Evolutionary conservation across 148 eudicot species (phyloP), one percentile per base, ranked within the genome.

Genomic region (Vaccinium macrocarpon): DNA sequence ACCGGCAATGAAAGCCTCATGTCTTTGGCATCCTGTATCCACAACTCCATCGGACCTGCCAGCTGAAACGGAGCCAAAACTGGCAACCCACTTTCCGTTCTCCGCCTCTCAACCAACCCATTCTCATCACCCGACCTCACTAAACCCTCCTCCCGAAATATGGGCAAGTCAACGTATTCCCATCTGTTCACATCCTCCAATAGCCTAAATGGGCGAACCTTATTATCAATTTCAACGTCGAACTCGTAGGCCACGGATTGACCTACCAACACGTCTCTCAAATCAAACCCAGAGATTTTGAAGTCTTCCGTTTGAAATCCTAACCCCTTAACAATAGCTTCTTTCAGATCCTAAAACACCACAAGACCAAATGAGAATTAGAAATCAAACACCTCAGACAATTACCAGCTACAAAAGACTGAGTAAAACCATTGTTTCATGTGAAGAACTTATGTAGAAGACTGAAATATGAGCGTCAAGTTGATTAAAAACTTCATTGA

Each of bases 21-120:
- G 70, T 94, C 90, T 86, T 94, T 92, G n/a, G 89, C 97, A 84
- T 94, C 97, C 89, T 91, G 96, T 85, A 90, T 92, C 98, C 98
- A 94, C 11, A 96, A 90, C 85, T 96, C 99, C 97, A 96, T 96
- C 12, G 99, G 99, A 80, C 97, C 98, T 0, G 97, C 97, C 80
- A 96, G 91, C 89, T 96, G 97, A 84, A 96, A 96, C 1, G 99
- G 99, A 25, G 97, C 93, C 86, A 97, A 87, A 85, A 93, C 96
- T 0, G 97, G 96, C 84, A 87, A 86, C 71, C 84, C 78, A 23
- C 82, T 87, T 38, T 88, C 89, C 78, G 55, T 21, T 46, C 76
- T 83, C 82, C 52, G 48, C 82, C 53, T 93, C 79, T 89, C 92
- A 48, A 94, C 86, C 90, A 94, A 89, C 0, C 92, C 92, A 74